Evolutionary conservation across 805 yeast genomes (phyloP), one percentile per base, ranked within the genome.

Genomic region (Barnettozyma californica): DNA sequence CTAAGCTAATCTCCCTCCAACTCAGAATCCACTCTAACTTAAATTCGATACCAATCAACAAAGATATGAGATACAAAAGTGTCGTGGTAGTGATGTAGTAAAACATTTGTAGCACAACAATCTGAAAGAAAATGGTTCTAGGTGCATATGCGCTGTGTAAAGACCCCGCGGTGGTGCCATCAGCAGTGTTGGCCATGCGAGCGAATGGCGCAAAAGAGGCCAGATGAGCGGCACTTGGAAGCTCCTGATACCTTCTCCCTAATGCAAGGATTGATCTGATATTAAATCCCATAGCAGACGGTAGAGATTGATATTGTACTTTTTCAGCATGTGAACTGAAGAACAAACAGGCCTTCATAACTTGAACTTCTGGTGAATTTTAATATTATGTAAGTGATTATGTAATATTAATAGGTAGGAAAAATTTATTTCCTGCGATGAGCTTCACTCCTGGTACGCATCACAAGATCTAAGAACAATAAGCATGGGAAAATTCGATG

Each of bases 51-150:
- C 97, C 97, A 29, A 82, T 74, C 11, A 94, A 68, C 45, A 78
- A 69, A 2, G 90, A 79, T 45, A 86, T 77, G 35, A 83, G 69
- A 52, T 76, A 78, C 54, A 90, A 84, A 40, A 88, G 65, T 7
- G 84, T 61, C 1, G 77, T 62, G 1, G 96, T 97, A 2, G 88
- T 77, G 6, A 77, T 59, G 60, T 92, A 92, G 68, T 91, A 91
- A 50, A 87, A 80, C 34, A 80, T 61, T 64, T 92, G 99, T 23
- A 92, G 68, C 20, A 87, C 68, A 6, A 89, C 64, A 18, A 92
- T 92, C 65, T 92, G 98, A 39, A 79, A 62, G 42, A 81, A 68
- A 43, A 84, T 76, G 45, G 81, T 74, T 38, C 70, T 59, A 1
- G 91, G 89, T 1, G 87, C 77, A 27, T 47, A 47, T 7, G 41